A percentile compares a stretch with the other conserved stretches of the same genome.
Conservation (phyloP, 2,329 filamentous ascomycete genomes). For the Chaetomium globosum region DNA sequence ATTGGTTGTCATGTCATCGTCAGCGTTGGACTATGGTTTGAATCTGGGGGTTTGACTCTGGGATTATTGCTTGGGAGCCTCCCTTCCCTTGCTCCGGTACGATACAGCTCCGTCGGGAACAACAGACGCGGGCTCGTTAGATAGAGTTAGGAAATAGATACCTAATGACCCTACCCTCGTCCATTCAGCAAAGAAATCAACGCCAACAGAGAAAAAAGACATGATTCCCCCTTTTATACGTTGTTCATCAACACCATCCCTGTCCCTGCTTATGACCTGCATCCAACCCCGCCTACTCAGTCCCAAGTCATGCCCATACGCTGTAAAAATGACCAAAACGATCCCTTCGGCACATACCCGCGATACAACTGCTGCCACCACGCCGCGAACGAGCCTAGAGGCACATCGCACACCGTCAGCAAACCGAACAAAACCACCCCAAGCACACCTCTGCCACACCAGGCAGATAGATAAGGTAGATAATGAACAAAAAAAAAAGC, state of each 20-base stretch:
- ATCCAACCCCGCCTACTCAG: neutral
- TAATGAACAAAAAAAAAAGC: neutral
- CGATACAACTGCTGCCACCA: constrained; percentile 45
- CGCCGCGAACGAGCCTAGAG: constrained; percentile 44
- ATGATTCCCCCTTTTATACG: too few relatives aligned
- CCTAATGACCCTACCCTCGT: too few relatives aligned
- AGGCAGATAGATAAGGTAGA: constrained; percentile 20
- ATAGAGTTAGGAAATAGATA: too few relatives aligned
- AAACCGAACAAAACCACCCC: neutral
- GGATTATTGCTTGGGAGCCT: neutral
- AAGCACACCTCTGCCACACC: too few relatives aligned
- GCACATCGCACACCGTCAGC: neutral
- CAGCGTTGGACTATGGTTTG: too few relatives aligned
- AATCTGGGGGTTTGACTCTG: too few relatives aligned
- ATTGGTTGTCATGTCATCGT: too few relatives aligned
- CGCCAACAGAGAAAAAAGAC: neutral
- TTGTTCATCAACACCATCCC: too few relatives aligned
- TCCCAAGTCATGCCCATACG: constrained; percentile 46
- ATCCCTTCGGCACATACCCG: constrained; percentile 45
- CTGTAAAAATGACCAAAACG: constrained; percentile 49
- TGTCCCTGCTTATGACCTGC: too few relatives aligned
- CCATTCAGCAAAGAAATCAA: neutral
- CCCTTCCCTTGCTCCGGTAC: neutral
- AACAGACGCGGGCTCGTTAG: neutral
- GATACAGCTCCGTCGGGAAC: neutral